phyloP scores from a whole-genome alignment of 768 basidiomycete species.

The Lentinula detonsa region DNA sequence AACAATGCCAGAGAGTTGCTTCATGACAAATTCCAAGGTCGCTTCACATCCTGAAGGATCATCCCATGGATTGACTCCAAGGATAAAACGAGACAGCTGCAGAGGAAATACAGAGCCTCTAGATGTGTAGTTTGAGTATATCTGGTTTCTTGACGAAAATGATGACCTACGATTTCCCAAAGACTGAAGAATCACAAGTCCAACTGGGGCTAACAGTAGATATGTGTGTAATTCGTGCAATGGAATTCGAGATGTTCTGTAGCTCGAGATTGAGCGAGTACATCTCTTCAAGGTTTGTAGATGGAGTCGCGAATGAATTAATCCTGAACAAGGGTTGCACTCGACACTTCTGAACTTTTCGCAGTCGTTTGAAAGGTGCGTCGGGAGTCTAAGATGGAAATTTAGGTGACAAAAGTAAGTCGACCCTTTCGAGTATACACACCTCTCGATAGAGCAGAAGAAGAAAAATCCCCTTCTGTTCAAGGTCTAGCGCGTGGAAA shows the following conservation, averaged over 20 bases:
- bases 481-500: constrained; percentile 44
- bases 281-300: constrained; percentile 36
- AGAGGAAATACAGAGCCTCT: constrained; percentile 39
- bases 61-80: constrained; percentile 35
- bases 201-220: constrained; percentile 66
- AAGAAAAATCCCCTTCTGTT: constrained; percentile 47
- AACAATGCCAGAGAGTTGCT: constrained; percentile 44
- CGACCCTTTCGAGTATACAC: constrained; percentile 9
- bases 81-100: constrained; percentile 40
- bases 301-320: constrained; percentile 45
- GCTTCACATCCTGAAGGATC: constrained; percentile 30
- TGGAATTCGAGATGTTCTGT: constrained; percentile 38
- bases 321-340: constrained; percentile 56
- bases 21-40: constrained; percentile 44
- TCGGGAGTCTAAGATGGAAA: constrained; percentile 32
- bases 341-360: constrained; percentile 48
- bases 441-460: constrained; percentile 69
- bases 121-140: constrained; percentile 2
- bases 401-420: constrained; percentile 9
- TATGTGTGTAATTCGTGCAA: constrained; percentile 50
- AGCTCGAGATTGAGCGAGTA: constrained; percentile 53
- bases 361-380: constrained; percentile 50
- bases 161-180: constrained; percentile 36
- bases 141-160: background rate
- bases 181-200: constrained; percentile 40